Evolutionary conservation across 345 rosid genomes (phyloP).

Genomic region (Dovyalis caffra): DNA sequence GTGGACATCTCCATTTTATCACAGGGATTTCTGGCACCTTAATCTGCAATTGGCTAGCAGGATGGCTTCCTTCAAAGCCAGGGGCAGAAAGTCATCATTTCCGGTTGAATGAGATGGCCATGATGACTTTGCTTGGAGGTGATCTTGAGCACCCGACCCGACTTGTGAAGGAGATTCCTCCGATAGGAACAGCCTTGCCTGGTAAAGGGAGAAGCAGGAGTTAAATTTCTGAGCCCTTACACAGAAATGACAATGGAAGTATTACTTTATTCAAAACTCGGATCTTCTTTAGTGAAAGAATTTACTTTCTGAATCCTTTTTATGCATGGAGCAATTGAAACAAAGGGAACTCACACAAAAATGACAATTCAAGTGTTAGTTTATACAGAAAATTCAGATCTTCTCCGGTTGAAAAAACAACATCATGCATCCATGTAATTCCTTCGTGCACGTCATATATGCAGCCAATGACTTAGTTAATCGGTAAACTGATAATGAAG

Average conservation of each 20-base stretch:
- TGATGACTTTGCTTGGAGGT: conserved; percentile 85
- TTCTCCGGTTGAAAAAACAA: background rate
- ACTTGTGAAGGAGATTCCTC: conserved; percentile 94
- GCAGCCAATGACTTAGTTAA: too few relatives aligned
- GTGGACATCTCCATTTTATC: conserved; percentile 72
- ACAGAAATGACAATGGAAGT: background rate
- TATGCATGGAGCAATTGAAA: conserved; percentile 9
- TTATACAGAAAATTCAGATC: background rate
- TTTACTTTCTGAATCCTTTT: background rate
- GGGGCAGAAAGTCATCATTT: conserved; percentile 77
- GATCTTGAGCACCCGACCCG: conserved; percentile 76
- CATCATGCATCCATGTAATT: background rate
- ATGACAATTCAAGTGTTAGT: background rate
- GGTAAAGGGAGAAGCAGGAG: conserved; percentile 19
- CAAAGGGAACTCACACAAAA: background rate
- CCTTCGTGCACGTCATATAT: too few relatives aligned
- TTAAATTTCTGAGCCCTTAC: background rate
- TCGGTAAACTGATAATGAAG: background rate
- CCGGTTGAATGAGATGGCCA: conserved; percentile 50
- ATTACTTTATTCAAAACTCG: background rate
- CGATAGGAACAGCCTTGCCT: conserved; percentile 76
- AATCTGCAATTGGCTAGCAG: conserved; percentile 47
- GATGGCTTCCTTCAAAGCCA: conserved; percentile 74
- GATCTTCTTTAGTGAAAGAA: background rate
- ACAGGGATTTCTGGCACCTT: conserved; percentile 64